Evolutionary conservation across 2,329 filamentous ascomycete species (phyloP), one percentile per base, ranked within the genome.

Genomic region (Nannizziopsis barbatae): DNA sequence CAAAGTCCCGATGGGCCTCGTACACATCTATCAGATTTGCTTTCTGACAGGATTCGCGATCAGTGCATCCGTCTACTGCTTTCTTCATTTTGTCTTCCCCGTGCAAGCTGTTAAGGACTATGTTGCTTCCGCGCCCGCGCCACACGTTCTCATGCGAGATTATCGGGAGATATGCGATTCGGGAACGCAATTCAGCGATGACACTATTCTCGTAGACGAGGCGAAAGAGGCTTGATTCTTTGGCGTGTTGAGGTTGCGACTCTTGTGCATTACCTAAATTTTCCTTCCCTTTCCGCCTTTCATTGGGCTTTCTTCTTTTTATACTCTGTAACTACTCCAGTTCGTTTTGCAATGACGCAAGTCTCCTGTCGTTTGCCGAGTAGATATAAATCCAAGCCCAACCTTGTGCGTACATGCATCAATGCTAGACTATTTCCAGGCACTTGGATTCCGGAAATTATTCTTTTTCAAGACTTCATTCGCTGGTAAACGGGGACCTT

Each of bases 1-100:
- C 8, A 37, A 9, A 8, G 47, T 52, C 3, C 51, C 51, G 17
- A 52, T 56, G 9, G 63, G 60, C 31, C 66, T 64, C 52, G 65
- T 62, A 1, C 58, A 63, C n/a, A 51, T 71, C 0, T 71, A 70
- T 55, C 66, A 71, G 46, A 58, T 71, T 10, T 65, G 65, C 0
- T 71, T 66, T 50, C 58, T 66, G 8, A 54, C 68, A 0, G 69
- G 69, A 0, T 64, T 70, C 45, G 57, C 57, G 3, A 67, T 70
- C 42, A 65, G 65, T 50, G 67, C 68, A 46, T 49, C 60, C 2
- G 53, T 65, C 2, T 63, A 66, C 41, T 62, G 53, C 39, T 53
- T 35, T 4, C 50, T 69, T 31, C 64, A 65, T 50, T 58, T 53
- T 30, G 20, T 61, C 1, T 62, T 57, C 41, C 63, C 64, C 11